Evolutionary conservation across 768 basidiomycete genomes (phyloP).

Genomic region (Chiua virens): DNA sequence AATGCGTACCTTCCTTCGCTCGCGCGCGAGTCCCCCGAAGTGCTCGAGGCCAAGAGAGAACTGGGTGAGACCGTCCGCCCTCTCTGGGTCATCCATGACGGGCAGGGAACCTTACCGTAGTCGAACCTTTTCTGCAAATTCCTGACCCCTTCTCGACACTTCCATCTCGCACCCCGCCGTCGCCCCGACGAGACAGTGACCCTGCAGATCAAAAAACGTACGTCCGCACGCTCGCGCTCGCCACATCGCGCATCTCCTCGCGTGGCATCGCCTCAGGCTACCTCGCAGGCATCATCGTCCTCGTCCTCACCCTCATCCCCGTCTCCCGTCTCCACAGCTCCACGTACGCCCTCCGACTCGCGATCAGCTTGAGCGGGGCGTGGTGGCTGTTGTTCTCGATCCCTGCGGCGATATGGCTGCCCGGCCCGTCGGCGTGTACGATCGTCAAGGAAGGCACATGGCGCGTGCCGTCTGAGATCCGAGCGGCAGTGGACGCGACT

Average conservation of each 20-base stretch:
- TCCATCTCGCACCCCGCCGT: not conserved
- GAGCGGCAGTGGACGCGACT: conserved; percentile 75
- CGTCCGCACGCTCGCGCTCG: conserved; percentile 58
- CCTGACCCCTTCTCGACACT: conserved; percentile 39
- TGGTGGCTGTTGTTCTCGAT: conserved; percentile 89
- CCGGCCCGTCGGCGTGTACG: conserved; percentile 31
- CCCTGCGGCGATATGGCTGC: conserved; percentile 76
- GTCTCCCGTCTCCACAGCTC: conserved; percentile 58
- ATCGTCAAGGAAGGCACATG: conserved; percentile 31
- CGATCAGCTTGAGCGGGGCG: conserved; percentile 79
- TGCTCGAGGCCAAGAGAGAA: conserved; percentile 41
- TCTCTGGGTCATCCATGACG: too few species aligned
- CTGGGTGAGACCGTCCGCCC: conserved; percentile 19
- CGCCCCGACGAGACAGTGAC: not conserved
- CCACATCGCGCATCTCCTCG: conserved; percentile 82
- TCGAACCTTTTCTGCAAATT: conserved; percentile 20
- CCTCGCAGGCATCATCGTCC: conserved; percentile 72
- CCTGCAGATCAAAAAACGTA: conserved; percentile 42
- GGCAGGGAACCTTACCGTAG: not conserved
- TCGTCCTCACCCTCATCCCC: conserved; percentile 73
- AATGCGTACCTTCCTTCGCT: conserved; percentile 85
- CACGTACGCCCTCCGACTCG: conserved; percentile 75
- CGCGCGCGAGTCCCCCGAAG: conserved; percentile 65
- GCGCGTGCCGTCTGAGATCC: conserved; percentile 53
- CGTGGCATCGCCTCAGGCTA: conserved; percentile 87